Conservation (phyloP, 2,329 filamentous ascomycete genomes). For the Fusarium papillatum region DNA sequence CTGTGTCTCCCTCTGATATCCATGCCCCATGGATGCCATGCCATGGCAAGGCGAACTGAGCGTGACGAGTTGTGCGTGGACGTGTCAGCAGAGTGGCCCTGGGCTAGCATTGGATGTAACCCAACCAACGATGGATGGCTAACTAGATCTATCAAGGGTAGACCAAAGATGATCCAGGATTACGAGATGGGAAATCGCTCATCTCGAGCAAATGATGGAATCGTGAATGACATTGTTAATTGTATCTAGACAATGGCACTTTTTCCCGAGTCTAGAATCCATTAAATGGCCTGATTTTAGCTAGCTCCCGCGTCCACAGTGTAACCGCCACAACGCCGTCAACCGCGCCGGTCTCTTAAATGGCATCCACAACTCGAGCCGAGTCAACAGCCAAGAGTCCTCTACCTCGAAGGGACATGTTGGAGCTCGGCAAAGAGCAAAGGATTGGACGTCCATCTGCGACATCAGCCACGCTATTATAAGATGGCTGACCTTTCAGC, state of each 20-base stretch:
- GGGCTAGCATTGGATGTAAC: neutral
- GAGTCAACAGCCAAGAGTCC: neutral
- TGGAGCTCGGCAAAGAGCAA: neutral
- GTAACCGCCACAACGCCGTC: slow-evolving; percentile 19
- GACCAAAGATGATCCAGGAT: neutral
- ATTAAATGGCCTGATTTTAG: slow-evolving; percentile 28
- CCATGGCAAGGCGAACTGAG: neutral
- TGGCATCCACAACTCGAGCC: neutral
- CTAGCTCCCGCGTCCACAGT: slow-evolving; percentile 13
- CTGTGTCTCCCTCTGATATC: slow-evolving; percentile 1
- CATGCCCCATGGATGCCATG: neutral
- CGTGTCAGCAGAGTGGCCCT: neutral
- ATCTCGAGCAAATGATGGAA: slow-evolving; percentile 4
- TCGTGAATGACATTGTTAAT: slow-evolving; percentile 9
- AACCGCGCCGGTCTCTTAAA: neutral
- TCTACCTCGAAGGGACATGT: neutral
- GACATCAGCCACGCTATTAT: neutral
- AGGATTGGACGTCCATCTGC: neutral
- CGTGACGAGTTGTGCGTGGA: neutral
- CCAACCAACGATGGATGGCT: neutral
- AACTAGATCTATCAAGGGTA: neutral
- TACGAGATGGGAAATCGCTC: neutral
- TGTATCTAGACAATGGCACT: neutral
- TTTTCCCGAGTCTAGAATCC: slow-evolving; percentile 24
- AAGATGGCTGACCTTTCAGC: neutral